Evolutionary conservation across 306 rosid genomes (phyloP).

Genomic region (Trifolium repens): DNA sequence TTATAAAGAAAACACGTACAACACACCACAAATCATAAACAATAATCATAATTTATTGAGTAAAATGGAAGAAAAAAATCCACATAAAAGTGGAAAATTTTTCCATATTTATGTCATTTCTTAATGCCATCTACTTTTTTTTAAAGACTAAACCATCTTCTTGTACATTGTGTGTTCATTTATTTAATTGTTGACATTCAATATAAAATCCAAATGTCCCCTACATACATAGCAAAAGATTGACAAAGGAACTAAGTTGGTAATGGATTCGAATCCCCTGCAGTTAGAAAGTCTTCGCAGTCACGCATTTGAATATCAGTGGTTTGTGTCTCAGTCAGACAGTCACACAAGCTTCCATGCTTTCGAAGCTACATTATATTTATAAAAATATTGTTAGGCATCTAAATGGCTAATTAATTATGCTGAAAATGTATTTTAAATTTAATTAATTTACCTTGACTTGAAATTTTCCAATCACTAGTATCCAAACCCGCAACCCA

Average conservation of each 20-base stretch:
- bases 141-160: background rate
- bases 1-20: background rate
- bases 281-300: too few relatives aligned
- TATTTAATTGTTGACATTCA: background rate
- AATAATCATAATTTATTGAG: background rate
- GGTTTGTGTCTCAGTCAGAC: background rate
- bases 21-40: background rate
- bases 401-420: background rate
- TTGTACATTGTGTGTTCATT: background rate
- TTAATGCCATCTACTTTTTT: background rate
- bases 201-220: background rate
- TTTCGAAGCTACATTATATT: constrained; percentile 38
- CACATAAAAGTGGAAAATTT: background rate
- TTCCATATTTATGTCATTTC: too few relatives aligned
- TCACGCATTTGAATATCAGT: too few relatives aligned
- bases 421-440: too few relatives aligned
- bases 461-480: constrained; percentile 44
- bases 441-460: constrained; percentile 32
- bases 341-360: constrained; percentile 35
- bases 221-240: background rate
- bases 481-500: constrained; percentile 69
- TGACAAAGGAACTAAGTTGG: constrained; percentile 2
- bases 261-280: background rate
- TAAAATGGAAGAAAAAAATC: background rate
- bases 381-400: background rate